Evolutionary conservation across 106 monocot genomes (phyloP).

Genomic region (Iris macrosiphon): DNA sequence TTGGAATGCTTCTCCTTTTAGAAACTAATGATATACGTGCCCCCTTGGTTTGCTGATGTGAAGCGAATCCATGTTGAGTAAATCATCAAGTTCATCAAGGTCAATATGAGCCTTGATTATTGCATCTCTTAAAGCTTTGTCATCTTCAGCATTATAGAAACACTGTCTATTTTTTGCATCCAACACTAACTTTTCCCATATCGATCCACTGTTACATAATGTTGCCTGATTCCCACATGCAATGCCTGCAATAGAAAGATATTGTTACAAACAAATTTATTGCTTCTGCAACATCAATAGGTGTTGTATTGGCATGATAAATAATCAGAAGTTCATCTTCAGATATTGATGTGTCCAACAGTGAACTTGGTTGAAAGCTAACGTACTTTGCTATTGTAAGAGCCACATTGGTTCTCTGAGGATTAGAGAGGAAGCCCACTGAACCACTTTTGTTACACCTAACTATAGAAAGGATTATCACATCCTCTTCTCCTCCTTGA

Average conservation of each 20-base stretch:
- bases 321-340: no score
- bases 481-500: conserved; percentile 65
- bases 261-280: no score
- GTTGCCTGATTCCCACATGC: conserved; percentile 24
- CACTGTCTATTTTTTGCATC: conserved; percentile 24
- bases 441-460: conserved; percentile 39
- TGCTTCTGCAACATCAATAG: no score
- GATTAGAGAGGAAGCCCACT: conserved; percentile 67
- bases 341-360: no score
- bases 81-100: conserved; percentile 14
- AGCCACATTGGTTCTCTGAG: no score
- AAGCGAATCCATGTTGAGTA: conserved; percentile 15
- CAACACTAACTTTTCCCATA: conserved; percentile 19
- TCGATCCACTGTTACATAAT: conserved; percentile 4
- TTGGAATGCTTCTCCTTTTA: no score
- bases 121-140: conserved; percentile 5
- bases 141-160: conserved; percentile 17
- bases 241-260: conserved; percentile 14
- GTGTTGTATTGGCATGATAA: no score
- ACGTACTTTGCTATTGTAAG: conserved; percentile 43
- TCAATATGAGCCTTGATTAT: conserved; percentile 11
- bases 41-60: conserved; percentile 2
- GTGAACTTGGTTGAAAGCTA: no score
- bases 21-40: no score
- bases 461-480: conserved; percentile 55